These are phyloP conservation scores for Peziza echinospora DNA, from an alignment of 495 filamentous ascomycete genomes.

Conservation along the genomic window DNA sequence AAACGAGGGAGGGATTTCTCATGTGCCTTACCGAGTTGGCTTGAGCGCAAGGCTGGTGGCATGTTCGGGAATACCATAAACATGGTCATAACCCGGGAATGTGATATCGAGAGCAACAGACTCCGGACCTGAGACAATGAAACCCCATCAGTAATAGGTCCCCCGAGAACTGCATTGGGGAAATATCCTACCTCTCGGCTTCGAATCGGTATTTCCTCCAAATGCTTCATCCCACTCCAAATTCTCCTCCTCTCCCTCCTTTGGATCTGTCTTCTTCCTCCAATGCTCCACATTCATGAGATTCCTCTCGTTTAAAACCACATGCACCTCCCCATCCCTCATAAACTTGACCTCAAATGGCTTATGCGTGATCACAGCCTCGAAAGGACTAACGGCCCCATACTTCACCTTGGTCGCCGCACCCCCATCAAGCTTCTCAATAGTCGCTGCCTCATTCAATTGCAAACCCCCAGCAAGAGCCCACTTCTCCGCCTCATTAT, in stretches of 20 bases:
- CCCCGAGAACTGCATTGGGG: too few relatives aligned
- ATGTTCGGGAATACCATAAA: slow-evolving; percentile 90
- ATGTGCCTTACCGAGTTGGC: slow-evolving; percentile 37
- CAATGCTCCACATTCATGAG: slow-evolving; percentile 88
- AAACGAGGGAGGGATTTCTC: slow-evolving; percentile 14
- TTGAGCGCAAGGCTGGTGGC: slow-evolving; percentile 69
- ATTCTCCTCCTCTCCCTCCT: slow-evolving; percentile 35
- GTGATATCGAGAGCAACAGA: slow-evolving; percentile 75
- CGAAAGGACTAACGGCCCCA: slow-evolving; percentile 19
- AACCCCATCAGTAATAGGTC: too few relatives aligned
- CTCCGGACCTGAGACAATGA: slow-evolving; percentile 40
- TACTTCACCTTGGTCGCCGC: slow-evolving; percentile 22
- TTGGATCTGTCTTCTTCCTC: slow-evolving; percentile 64
- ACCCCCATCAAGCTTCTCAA: slow-evolving; percentile 36
- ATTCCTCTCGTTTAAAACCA: slow-evolving; percentile 71
- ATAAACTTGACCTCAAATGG: slow-evolving; percentile 76
- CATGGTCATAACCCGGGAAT: slow-evolving; percentile 77
- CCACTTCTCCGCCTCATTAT: slow-evolving; percentile 79
- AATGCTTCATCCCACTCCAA: slow-evolving; percentile 97
- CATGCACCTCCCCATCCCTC: slow-evolving; percentile 56
- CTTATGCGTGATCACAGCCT: slow-evolving; percentile 58
- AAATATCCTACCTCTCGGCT: slow-evolving; percentile 41
- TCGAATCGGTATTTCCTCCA: slow-evolving; percentile 80
- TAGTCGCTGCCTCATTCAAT: slow-evolving; percentile 29
- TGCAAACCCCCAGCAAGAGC: slow-evolving; percentile 60